Evolutionary conservation across 192 early-diverging fungal genomes (phyloP).

Genomic region (Coemansia asiatica): DNA sequence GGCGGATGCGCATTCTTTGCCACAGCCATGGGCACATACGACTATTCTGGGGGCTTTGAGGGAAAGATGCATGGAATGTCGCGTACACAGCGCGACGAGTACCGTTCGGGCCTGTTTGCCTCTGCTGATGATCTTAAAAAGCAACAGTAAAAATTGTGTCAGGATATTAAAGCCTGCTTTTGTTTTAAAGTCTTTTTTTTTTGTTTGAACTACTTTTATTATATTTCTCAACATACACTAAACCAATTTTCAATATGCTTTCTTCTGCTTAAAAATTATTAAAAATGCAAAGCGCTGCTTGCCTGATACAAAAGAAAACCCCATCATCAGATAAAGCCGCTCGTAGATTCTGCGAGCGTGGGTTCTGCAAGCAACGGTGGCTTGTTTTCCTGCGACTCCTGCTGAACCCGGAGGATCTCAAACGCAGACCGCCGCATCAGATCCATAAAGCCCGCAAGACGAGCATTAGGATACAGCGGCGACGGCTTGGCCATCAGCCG

Average conservation of each 20-base stretch:
- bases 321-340: neutral
- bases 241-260: too few species aligned
- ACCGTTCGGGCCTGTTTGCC: constrained; percentile 48
- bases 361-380: constrained; percentile 31
- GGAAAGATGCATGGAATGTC: constrained; percentile 44
- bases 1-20: constrained; percentile 66
- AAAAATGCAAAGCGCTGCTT: neutral
- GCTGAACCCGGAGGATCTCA: constrained; percentile 43
- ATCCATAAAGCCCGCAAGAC: constrained; percentile 53
- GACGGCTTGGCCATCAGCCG: constrained; percentile 51
- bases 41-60: constrained; percentile 59
- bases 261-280: too few species aligned
- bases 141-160: constrained; percentile 1
- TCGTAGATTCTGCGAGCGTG: constrained; percentile 1
- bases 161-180: neutral
- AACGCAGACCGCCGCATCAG: constrained; percentile 57
- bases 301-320: neutral
- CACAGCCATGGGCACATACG: constrained; percentile 65
- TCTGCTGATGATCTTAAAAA: constrained; percentile 47
- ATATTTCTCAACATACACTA: constrained; percentile 1
- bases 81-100: constrained; percentile 48
- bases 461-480: constrained; percentile 36
- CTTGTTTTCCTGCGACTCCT: constrained; percentile 36
- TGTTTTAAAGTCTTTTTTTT: neutral
- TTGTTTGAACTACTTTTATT: neutral